These are phyloP conservation scores for Cucurbita maxima DNA, from an alignment of 306 rosid genomes.

Conservation along the genomic window DNA sequence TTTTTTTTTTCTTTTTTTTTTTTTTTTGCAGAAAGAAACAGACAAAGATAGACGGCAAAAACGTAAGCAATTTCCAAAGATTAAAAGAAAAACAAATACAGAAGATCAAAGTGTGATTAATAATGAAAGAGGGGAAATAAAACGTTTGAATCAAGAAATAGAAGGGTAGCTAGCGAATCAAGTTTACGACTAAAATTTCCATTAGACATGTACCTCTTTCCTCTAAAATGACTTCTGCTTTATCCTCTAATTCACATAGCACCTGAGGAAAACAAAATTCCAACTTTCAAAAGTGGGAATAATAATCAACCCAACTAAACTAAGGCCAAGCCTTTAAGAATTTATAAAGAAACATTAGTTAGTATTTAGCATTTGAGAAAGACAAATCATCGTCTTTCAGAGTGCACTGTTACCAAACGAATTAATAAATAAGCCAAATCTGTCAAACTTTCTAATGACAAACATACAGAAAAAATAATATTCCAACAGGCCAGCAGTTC, in stretches of 20 bases:
- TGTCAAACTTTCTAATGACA: background rate
- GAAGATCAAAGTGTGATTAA: background rate
- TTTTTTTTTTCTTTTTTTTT: no score
- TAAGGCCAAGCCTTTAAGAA: background rate
- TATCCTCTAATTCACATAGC: slow-evolving; percentile 75
- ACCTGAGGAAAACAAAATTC: slow-evolving; percentile 36
- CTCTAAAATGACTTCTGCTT: slow-evolving; percentile 67
- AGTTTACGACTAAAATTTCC: background rate
- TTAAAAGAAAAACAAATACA: background rate
- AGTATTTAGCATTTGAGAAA: background rate
- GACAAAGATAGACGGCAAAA: background rate
- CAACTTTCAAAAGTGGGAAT: background rate
- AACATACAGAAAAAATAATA: background rate
- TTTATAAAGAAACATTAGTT: background rate
- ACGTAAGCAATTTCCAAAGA: background rate
- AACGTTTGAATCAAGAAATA: background rate
- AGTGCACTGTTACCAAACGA: background rate
- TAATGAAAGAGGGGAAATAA: background rate
- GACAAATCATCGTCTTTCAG: background rate
- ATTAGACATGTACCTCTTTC: slow-evolving; percentile 54
- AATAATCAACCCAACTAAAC: background rate
- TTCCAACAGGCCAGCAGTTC: background rate
- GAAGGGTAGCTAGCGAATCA: background rate
- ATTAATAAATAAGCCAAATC: no score
- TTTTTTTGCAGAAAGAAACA: background rate